Evolutionary conservation across 2,329 filamentous ascomycete genomes (phyloP), one percentile per base, ranked within the genome.

Genomic region (Xenoacremonium recifei): DNA sequence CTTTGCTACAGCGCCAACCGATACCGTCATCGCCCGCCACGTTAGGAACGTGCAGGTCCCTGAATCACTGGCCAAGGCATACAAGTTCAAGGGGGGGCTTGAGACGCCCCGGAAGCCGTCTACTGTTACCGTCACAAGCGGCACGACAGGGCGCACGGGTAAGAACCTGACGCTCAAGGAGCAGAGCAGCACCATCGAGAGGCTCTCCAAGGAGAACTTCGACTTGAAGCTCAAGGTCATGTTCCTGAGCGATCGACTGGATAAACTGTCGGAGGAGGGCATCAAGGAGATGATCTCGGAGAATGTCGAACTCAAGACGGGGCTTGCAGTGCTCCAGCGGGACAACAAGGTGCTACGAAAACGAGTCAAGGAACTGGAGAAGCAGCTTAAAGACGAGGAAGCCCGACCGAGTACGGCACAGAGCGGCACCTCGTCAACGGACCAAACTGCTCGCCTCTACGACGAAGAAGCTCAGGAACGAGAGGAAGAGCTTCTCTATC

Each of bases 211-310:
- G 68, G 93, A 99, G 65, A 99, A 99, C 52, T 99, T 97, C 62
- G 92, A 96, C 62, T 71, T 97, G 41, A 96, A 97, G 67, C 83
- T 97, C 67, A 95, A 96, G 63, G 93, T 97, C 51, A 95, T 96
- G 75, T 99, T 96, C 60, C 77, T 99, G 36, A 95, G 92, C 58
- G 89, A 97, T 64, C 87, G 92, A 2, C 72, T 99, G 16, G 90
- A 95, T 65, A 93, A 92, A 61, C 79, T 95, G 31, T 96, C 91
- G 2, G 92, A 97, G 63, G 92, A 97, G 68, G 90, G 91, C 50
- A 85, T 99, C 63, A 95, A 95, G 68, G 92, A 96, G 63, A 95
- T 96, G 85, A 95, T 97, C 56, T 90, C 89, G 33, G 92, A 96
- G 66, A 99, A 96, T 57, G 92, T 97, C 4, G 90, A 96, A 62